These are phyloP conservation scores for Casuarina glauca DNA, from an alignment of 306 rosid species.

Conservation along the genomic window DNA sequence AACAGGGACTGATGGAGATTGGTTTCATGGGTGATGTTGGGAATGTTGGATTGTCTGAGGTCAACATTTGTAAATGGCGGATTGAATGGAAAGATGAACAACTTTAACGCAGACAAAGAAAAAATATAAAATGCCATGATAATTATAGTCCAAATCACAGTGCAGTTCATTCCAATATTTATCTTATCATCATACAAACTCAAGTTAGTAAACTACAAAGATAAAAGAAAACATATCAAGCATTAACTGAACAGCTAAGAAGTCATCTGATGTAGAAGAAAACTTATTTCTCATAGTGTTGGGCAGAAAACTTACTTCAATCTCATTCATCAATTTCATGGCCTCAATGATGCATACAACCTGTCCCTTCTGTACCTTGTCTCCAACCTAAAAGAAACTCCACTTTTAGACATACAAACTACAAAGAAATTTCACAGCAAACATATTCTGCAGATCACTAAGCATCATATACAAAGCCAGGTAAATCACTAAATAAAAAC, in stretches of 20 bases:
- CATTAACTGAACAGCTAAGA: background rate
- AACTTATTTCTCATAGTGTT: constrained; percentile 7
- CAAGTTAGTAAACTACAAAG: constrained; percentile 12
- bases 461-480: constrained; percentile 1
- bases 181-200: background rate
- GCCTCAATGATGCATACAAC: constrained; percentile 77
- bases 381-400: constrained; percentile 62
- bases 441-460: constrained; percentile 4
- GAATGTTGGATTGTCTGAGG: background rate
- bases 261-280: constrained; percentile 22
- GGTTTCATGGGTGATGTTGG: background rate
- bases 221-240: constrained; percentile 17
- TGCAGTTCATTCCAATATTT: background rate
- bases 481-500: constrained; percentile 20
- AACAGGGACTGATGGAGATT: constrained; percentile 4
- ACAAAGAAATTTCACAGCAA: background rate
- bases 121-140: background rate
- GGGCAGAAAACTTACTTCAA: constrained; percentile 56
- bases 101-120: background rate
- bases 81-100: constrained; percentile 4
- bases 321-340: constrained; percentile 89
- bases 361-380: constrained; percentile 76
- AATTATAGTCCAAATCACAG: background rate
- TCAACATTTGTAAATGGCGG: background rate
- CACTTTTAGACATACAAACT: constrained; percentile 15